Evolutionary conservation across 768 basidiomycete genomes (phyloP).

Genomic region (Tremella mesenterica): DNA sequence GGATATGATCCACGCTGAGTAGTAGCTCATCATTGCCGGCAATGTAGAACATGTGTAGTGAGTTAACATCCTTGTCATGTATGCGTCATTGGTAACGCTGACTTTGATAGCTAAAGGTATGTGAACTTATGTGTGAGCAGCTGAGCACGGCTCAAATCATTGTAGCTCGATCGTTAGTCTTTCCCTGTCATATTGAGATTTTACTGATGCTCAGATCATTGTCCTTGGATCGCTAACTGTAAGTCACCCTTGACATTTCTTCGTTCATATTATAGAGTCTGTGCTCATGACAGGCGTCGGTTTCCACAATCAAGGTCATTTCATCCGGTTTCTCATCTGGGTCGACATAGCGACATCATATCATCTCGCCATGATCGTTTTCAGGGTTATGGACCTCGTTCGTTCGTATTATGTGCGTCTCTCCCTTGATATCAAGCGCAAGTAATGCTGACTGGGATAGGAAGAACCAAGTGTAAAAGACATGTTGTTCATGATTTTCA

Average conservation of each 20-base stretch:
- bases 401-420: conserved; percentile 10
- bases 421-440: background rate
- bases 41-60: conserved; percentile 63
- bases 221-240: conserved; percentile 44
- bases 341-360: conserved; percentile 84
- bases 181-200: background rate
- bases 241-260: no score
- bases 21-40: conserved; percentile 76
- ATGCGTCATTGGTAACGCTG: background rate
- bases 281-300: conserved; percentile 82
- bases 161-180: conserved; percentile 18
- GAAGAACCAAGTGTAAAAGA: conserved; percentile 60
- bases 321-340: conserved; percentile 79
- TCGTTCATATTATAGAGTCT: background rate
- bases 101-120: conserved; percentile 83
- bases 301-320: conserved; percentile 70
- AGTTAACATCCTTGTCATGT: conserved; percentile 6
- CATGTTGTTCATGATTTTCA: conserved; percentile 76
- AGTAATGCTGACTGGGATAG: conserved; percentile 46
- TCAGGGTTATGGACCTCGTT: conserved; percentile 49
- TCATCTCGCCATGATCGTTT: conserved; percentile 73
- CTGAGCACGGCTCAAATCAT: background rate
- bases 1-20: background rate
- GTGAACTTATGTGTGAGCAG: conserved; percentile 34
- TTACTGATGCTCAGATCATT: conserved; percentile 30